phyloP scores from a whole-genome alignment of 148 eudicot species.

The Chenopodium formosanum region DNA sequence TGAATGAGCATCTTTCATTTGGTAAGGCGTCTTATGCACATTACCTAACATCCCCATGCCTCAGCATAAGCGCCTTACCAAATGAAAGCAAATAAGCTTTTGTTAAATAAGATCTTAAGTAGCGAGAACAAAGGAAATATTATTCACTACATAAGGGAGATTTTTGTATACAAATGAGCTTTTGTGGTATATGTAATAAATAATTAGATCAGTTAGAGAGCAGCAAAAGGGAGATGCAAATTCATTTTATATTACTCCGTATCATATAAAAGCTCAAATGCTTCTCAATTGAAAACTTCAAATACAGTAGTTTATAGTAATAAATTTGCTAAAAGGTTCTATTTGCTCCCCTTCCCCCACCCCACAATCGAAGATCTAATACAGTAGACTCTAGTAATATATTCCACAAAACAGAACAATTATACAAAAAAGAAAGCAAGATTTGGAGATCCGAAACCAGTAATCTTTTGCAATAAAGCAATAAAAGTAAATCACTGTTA shows the following conservation, averaged over 20 bases:
- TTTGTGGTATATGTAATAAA: not conserved
- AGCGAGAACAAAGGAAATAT: not conserved
- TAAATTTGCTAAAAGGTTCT: not conserved
- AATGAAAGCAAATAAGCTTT: not conserved
- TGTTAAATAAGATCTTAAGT: not conserved
- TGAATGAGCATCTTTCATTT: no score
- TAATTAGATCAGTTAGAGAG: no score
- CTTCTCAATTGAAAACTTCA: not conserved
- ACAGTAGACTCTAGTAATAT: not conserved
- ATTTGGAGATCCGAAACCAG: not conserved
- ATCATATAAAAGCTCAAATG: not conserved
- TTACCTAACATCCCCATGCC: no score
- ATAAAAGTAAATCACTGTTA: not conserved
- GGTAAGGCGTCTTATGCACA: no score
- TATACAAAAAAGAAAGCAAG: slow-evolving; percentile 1
- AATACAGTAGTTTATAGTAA: not conserved
- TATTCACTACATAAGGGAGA: not conserved
- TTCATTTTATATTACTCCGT: not conserved
- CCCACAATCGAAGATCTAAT: no score
- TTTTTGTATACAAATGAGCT: not conserved
- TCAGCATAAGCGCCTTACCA: not conserved
- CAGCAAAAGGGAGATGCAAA: not conserved
- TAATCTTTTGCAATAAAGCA: not conserved
- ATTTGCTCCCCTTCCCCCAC: no score
- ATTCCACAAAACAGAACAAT: not conserved